These are phyloP conservation scores for Dothistroma pini DNA, from an alignment of 2,329 filamentous ascomycete genomes.

Conservation along the genomic window DNA sequence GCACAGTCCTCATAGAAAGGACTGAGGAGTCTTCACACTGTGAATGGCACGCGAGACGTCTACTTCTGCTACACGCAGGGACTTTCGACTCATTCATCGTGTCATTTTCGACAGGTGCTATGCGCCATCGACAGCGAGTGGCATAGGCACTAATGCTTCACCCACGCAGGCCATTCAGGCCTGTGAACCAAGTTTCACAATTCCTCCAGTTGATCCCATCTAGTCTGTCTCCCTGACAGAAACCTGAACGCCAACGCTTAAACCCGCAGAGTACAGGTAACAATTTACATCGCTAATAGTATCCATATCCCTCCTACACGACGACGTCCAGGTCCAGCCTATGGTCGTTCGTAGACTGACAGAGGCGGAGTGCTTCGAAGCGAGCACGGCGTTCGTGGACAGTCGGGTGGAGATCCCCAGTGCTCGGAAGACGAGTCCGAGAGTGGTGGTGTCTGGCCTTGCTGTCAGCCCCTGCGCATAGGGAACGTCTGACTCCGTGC, in stretches of 20 bases:
- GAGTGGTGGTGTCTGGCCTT: constrained; percentile 67
- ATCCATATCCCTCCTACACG: not conserved
- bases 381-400: constrained; percentile 62
- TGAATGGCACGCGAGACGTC: not conserved
- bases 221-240: constrained; percentile 1
- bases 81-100: not conserved
- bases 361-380: constrained; percentile 65
- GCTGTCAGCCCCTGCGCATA: constrained; percentile 29
- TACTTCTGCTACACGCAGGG: not conserved
- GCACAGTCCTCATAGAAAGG: not conserved
- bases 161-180: not conserved
- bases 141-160: not conserved
- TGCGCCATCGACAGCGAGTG: not conserved
- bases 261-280: constrained; percentile 3
- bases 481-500: constrained; percentile 20
- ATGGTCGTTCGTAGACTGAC: constrained; percentile 17
- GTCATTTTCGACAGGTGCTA: not conserved
- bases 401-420: constrained; percentile 49
- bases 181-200: not conserved
- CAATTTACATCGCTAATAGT: not conserved
- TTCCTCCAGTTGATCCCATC: not conserved
- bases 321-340: not conserved
- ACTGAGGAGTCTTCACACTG: not conserved
- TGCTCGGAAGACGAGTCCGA: constrained; percentile 67
- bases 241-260: constrained; percentile 9